A percentile compares a stretch with the other conserved stretches of the same genome.
phyloP scores from a whole-genome alignment of 257 asterid species.

The Coffea eugenioides region DNA sequence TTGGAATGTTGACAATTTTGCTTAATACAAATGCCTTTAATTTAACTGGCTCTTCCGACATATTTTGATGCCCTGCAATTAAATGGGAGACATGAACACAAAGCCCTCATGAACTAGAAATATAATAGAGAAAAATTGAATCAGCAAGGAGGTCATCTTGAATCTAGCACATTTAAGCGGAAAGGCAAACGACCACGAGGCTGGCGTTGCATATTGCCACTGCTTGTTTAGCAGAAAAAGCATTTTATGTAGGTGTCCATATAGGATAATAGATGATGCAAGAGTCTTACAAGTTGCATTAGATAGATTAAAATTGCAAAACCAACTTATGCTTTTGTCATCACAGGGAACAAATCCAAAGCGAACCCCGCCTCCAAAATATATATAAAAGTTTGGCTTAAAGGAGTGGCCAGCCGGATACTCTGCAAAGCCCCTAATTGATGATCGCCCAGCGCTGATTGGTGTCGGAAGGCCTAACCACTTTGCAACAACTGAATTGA shows the following conservation, averaged over 20 bases:
- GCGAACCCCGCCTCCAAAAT: constrained; percentile 67
- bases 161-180: neutral
- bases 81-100: neutral
- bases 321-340: constrained; percentile 64
- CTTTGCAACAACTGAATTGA: constrained; percentile 65
- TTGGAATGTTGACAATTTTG: constrained; percentile 32
- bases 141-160: neutral
- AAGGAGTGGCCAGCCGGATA: constrained; percentile 60
- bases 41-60: constrained; percentile 40
- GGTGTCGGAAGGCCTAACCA: constrained; percentile 69
- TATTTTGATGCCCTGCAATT: constrained; percentile 20
- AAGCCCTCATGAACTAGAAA: neutral
- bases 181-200: neutral
- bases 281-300: constrained; percentile 45
- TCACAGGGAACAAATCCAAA: constrained; percentile 61
- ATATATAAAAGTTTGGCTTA: constrained; percentile 41
- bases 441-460: constrained; percentile 47
- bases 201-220: neutral
- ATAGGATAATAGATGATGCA: neutral
- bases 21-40: constrained; percentile 60
- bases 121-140: neutral
- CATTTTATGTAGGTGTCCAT: neutral
- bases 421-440: constrained; percentile 65
- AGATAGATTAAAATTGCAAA: constrained; percentile 54
- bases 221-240: neutral